phyloP scores from a whole-genome alignment of 805 yeast species.

The Sugiyamaella mastotermitis region DNA sequence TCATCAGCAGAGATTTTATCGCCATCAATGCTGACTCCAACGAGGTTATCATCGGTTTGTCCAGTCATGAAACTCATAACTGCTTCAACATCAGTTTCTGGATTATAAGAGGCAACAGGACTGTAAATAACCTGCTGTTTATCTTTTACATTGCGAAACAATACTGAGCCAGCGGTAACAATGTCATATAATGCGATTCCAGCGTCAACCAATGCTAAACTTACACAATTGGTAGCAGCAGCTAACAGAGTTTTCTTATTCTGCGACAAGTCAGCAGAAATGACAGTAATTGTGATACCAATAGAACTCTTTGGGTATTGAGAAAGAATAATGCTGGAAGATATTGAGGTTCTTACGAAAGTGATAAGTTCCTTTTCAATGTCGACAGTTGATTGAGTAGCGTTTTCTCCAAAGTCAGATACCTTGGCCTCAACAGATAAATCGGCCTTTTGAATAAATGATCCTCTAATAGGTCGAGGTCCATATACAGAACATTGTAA shows the following conservation, averaged over 20 bases:
- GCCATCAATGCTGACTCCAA: slow-evolving; percentile 47
- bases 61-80: slow-evolving; percentile 46
- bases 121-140: no score
- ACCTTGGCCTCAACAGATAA: slow-evolving; percentile 56
- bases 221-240: slow-evolving; percentile 56
- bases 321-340: slow-evolving; percentile 50
- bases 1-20: slow-evolving; percentile 21
- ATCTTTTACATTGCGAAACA: no score
- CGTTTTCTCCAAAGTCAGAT: slow-evolving; percentile 46
- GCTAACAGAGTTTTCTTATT: slow-evolving; percentile 32
- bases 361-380: slow-evolving; percentile 41
- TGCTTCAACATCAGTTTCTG: slow-evolving; percentile 26
- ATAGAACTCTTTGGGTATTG: slow-evolving; percentile 89
- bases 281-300: slow-evolving; percentile 65
- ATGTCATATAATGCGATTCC: slow-evolving; percentile 75
- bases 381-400: slow-evolving; percentile 29
- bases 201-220: slow-evolving; percentile 77
- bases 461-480: slow-evolving; percentile 78
- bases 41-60: slow-evolving; percentile 40
- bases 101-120: slow-evolving; percentile 9
- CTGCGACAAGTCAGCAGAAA: slow-evolving; percentile 42
- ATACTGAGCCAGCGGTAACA: slow-evolving; percentile 43
- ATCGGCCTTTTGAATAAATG: slow-evolving; percentile 61
- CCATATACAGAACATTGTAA: slow-evolving; percentile 75
- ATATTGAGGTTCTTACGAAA: slow-evolving; percentile 45